These are phyloP conservation scores for Nannochloris sp. DNA, from an alignment of 139 green algal genomes.

Conservation along the genomic window DNA sequence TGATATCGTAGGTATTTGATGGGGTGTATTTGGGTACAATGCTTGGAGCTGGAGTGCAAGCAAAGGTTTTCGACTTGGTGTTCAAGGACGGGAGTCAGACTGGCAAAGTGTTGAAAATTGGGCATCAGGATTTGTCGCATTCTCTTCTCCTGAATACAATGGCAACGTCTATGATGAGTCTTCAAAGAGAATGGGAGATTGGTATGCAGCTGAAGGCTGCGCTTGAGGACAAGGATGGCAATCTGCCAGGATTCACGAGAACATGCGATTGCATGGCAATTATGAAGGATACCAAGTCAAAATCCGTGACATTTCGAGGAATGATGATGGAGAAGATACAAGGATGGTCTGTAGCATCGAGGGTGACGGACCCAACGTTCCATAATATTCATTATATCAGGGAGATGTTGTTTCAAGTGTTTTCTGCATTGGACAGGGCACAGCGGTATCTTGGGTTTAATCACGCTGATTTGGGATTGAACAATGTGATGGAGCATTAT, in stretches of 20 bases:
- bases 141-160: conserved; percentile 17
- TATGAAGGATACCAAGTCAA: neutral
- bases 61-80: conserved; percentile 25
- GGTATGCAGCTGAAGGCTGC: conserved; percentile 22
- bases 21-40: conserved; percentile 10
- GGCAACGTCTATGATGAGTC: conserved; percentile 12
- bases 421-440: conserved; percentile 26
- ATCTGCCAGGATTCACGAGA: conserved; percentile 23
- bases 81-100: conserved; percentile 13
- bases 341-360: conserved; percentile 17
- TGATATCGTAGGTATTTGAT: conserved; percentile 1
- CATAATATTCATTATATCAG: conserved; percentile 34
- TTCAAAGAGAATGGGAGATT: conserved; percentile 17
- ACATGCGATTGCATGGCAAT: conserved; percentile 27
- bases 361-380: conserved; percentile 19
- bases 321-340: conserved; percentile 30
- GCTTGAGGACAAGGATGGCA: conserved; percentile 17
- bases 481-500: conserved; percentile 32
- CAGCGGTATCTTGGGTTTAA: conserved; percentile 33
- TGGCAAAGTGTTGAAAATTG: conserved; percentile 27
- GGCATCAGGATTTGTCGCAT: conserved; percentile 21
- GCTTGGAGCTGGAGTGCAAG: conserved; percentile 22
- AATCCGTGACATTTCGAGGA: conserved; percentile 7
- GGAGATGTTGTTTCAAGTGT: conserved; percentile 35
- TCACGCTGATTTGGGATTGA: conserved; percentile 32